Evolutionary conservation across 2,329 filamentous ascomycete genomes (phyloP), one percentile per base, ranked within the genome.

Genomic region (Metarhizium humberi): DNA sequence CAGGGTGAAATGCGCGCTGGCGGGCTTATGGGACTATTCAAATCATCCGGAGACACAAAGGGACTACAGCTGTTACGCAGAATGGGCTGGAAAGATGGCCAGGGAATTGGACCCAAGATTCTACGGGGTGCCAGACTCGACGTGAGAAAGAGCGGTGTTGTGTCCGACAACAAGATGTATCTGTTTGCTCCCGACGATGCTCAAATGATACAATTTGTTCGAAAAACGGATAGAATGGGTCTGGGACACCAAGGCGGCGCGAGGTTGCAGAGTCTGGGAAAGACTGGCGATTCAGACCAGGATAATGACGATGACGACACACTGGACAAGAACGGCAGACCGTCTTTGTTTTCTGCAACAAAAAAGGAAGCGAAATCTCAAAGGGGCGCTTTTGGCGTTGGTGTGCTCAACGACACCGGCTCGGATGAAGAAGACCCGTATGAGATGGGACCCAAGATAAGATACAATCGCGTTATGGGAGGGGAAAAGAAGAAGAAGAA

Each of bases 371-470:
- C 71, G 69, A 63, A 74, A 75, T 56, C 73, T 66, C 56, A 60
- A 6, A 78, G 78, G 53, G 82, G 87, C 3, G 90, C 88, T 0
- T 90, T 97, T 60, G 92, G 92, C 0, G 86, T 96, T 14, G 92
- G 92, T 0, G 78, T 96, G 2, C 72, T 97, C 49, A 96, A 97
- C 63, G 92, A 96, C 61, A 94, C 86, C 20, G 92, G 91, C 11
- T 96, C 92, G 4, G 94, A 97, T 61, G 92, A 96, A 49, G 94
- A 97, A 63, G 92, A 96, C 64, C 88, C 90, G 0, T 97, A 96
- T 66, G 88, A 92, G 56, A 86, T 97, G 53, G 92, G 92, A 0
- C 94, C 94, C 0, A 87, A 85, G 61, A 95, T 96, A 67, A 90
- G 86, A 13, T 96, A 95, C 70, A 95, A 89, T 63, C 82, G 85